These are phyloP conservation scores for Blastocrithidia nonstop DNA, from an alignment of 208 protist genomes.

Conservation along the genomic window DNA sequence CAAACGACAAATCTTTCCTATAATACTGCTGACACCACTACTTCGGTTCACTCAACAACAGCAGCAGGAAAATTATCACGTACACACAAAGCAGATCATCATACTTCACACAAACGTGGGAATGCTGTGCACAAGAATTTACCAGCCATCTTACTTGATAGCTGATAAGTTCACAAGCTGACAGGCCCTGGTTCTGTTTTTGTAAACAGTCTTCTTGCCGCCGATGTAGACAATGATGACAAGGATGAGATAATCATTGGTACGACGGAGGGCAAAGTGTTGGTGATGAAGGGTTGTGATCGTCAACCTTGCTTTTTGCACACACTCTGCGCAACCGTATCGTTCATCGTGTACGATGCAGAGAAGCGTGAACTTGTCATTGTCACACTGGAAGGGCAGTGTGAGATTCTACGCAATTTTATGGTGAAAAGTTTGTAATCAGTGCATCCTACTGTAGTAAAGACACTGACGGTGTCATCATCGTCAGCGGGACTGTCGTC, in stretches of 20 bases:
- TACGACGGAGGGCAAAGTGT: slow-evolving; percentile 65
- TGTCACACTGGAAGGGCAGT: slow-evolving; percentile 77
- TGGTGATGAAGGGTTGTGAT: slow-evolving; percentile 58
- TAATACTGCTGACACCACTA: no score
- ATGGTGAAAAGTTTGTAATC: no score
- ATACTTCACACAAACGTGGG: no score
- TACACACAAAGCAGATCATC: no score
- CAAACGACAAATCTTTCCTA: no score
- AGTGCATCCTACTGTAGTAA: background rate
- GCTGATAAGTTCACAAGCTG: slow-evolving; percentile 76
- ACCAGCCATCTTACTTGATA: slow-evolving; percentile 58
- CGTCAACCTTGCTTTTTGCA: slow-evolving; percentile 42
- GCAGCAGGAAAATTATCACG: no score
- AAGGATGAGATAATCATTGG: slow-evolving; percentile 73
- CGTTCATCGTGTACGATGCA: slow-evolving; percentile 59
- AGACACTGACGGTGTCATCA: no score
- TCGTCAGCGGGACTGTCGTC: no score
- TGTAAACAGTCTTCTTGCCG: slow-evolving; percentile 54
- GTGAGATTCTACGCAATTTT: slow-evolving; percentile 67
- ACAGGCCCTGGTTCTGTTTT: slow-evolving; percentile 63
- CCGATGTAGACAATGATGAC: slow-evolving; percentile 68
- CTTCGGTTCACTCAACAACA: no score
- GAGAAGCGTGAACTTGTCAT: slow-evolving; percentile 32
- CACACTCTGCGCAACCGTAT: slow-evolving; percentile 61
- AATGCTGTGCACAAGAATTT: no score